Evolutionary conservation across 192 early-diverging fungal species (phyloP), one percentile per base, ranked within the genome.

Genomic region (Gigaspora rosea): DNA sequence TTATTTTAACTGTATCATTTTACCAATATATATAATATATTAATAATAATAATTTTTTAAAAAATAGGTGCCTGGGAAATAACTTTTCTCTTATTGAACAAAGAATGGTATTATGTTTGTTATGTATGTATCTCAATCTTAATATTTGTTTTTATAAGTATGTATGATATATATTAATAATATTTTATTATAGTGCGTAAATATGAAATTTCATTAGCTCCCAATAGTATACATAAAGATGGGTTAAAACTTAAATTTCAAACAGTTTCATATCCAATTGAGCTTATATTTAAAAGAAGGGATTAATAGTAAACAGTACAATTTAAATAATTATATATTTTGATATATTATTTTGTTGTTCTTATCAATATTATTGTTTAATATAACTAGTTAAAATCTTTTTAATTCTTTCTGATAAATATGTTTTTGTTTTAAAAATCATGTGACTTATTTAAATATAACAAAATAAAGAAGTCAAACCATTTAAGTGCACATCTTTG

Each of bases 41-140:
- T 57, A 15, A 20, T 9, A 20, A 58, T 9, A 20, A 58, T 22
- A 6, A 18, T 58, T 58, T 58, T 22, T 8, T 18, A 22, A 8
- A 11, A 22, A 20, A 27, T 27, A 59, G 58, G 27, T 59, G 58
- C n/a, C 8, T 59, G n/a, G 58, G 58, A 59, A 59, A 3, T 20
- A 59, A 59, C 22, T 59, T 59, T 9, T 59, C 58, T 0, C 58
- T 59, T 59, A 59, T 59, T 59, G 58, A 59, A 59, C 58, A 59
- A 9, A 59, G 58, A 11, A 20, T 59, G 11, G 27, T 27, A 1
- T 27, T 59, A 8, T 59, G 58, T 8, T 16, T 11, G 8, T 7
- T 59, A 59, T 27, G 58, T 59, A 27, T 27, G 27, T 27, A 27
- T 27, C 1, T 27, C 27, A 27, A 27, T 27, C 27, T 27, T 27